These are phyloP conservation scores for Paecilomyces formosus DNA, from an alignment of 2,329 filamentous ascomycete species.

Conservation along the genomic window DNA sequence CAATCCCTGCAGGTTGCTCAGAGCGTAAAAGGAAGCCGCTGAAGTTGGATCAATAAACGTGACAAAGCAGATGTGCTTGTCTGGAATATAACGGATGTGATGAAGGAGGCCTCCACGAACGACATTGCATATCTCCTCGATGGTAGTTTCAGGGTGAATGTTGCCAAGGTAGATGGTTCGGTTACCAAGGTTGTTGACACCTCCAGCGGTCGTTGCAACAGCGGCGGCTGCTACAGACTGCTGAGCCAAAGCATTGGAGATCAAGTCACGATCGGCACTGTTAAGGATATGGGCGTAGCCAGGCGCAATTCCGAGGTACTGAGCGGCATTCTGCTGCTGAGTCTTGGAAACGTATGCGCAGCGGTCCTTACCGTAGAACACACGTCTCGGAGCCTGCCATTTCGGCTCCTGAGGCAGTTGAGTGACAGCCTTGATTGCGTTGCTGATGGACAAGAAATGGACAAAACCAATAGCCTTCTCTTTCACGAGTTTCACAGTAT, in stretches of 20 bases:
- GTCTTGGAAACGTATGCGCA: slow-evolving; percentile 99
- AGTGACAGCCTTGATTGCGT: slow-evolving; percentile 95
- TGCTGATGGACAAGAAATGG: slow-evolving; percentile 94
- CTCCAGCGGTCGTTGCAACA: slow-evolving; percentile 91
- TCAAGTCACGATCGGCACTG: slow-evolving; percentile 89
- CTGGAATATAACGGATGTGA: slow-evolving; percentile 97
- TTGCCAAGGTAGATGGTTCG: slow-evolving; percentile 97
- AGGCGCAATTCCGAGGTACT: slow-evolving; percentile 94
- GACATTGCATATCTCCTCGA: slow-evolving; percentile 99
- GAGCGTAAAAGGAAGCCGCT: slow-evolving; percentile 92
- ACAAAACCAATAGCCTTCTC: slow-evolving; percentile 98
- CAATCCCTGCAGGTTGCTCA: slow-evolving; percentile 93
- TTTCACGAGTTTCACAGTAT: slow-evolving; percentile 94
- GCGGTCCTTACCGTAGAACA: slow-evolving; percentile 98
- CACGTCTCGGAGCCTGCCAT: slow-evolving; percentile 90
- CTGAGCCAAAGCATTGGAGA: slow-evolving; percentile 91
- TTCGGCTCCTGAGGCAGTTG: slow-evolving; percentile 94
- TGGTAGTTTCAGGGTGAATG: slow-evolving; percentile 97
- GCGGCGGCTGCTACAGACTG: slow-evolving; percentile 96
- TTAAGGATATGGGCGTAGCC: slow-evolving; percentile 96
- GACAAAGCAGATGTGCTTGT: slow-evolving; percentile 99
- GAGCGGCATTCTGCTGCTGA: slow-evolving; percentile 96
- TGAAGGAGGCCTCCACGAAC: slow-evolving; percentile 91
- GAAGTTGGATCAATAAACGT: slow-evolving; percentile 99
- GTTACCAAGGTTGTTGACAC: slow-evolving; percentile 95